Base-by-base conservation (phyloP, 2,329 filamentous ascomycete species). In the Venturia carpophila region DNA sequence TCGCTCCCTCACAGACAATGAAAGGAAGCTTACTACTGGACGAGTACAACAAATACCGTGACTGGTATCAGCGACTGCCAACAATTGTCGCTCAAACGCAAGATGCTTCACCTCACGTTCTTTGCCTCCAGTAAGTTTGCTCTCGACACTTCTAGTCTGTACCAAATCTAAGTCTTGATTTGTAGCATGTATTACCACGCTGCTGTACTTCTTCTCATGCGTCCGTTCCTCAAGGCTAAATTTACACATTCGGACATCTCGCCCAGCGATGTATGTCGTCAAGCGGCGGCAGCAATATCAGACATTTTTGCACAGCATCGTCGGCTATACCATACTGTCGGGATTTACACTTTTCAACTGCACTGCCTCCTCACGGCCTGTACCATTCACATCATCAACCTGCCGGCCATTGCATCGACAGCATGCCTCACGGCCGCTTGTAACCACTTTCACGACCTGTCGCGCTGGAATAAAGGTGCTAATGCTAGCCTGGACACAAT, bases 51-150 rank as follows among this genome's bases (percentile, higher is more conserved):
- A 82, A 86, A 69, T 91, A 89, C 69, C 79, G 89, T 19, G 82
- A 84, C 63, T 92, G 88, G 88, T 90, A 90, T 71, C 83, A 84
- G 66, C 79, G 77, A 34, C 83, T 92, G 66, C 88, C 88, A 0
- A 80, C 84, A 66, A 82, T 84, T 1, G 77, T 91, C 62, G 79
- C 83, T 27, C 74, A 91, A 3, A 27, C 85, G 85, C 67, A 89
- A 87, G 69, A 89, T 89, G 63, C 60, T n/a, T 87, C 88, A 3
- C 88, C 89, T 13, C 86, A 89, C 58, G 87, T 91, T 43, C 76
- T 92, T 24, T 87, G 89, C 67, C 82, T 88, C 45, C 88, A 91
- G 64, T 66, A 66, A 62, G 60, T 52, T 41, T 39, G 17, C n/a
- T 13, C 21, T 5, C 45, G 41, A 7, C 19, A 60, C 6, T 17